These are phyloP conservation scores for Vaccinium macrocarpon DNA, from an alignment of 148 eudicot genomes.

Conservation along the genomic window DNA sequence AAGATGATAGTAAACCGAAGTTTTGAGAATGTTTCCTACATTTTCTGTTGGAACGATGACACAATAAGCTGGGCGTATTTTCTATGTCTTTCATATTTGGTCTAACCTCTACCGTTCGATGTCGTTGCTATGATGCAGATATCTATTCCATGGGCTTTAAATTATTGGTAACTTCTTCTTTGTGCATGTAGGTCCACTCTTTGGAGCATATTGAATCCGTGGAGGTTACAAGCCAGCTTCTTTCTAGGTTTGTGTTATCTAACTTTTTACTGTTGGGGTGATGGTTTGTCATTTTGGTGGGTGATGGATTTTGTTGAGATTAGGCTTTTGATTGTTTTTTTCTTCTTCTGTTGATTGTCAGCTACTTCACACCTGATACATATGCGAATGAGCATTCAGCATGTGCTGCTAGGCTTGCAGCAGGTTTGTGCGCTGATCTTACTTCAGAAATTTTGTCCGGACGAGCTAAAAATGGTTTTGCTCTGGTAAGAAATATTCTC, in stretches of 20 bases:
- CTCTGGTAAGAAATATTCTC: slow-evolving; percentile 57
- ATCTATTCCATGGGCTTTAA: slow-evolving; percentile 1
- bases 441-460: slow-evolving; percentile 73
- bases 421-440: slow-evolving; percentile 97
- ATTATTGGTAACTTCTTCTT: not conserved
- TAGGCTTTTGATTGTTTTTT: not conserved
- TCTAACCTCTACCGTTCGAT: not conserved
- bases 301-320: not conserved
- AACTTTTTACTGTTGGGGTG: not conserved
- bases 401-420: slow-evolving; percentile 92
- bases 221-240: slow-evolving; percentile 57
- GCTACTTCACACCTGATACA: slow-evolving; percentile 95
- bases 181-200: slow-evolving; percentile 74
- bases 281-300: not conserved
- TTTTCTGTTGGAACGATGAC: not conserved
- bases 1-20: not conserved
- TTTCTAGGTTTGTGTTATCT: slow-evolving; percentile 56
- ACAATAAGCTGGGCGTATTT: not conserved
- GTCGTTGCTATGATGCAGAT: slow-evolving; percentile 3
- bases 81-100: not conserved
- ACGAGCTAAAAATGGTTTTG: slow-evolving; percentile 91
- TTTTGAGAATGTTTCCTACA: not conserved
- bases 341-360: slow-evolving; percentile 29
- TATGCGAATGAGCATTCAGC: slow-evolving; percentile 96
- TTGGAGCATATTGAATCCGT: slow-evolving; percentile 78